phyloP scores from a whole-genome alignment of 2,329 filamentous ascomycete species.

The Fusarium sp. region DNA sequence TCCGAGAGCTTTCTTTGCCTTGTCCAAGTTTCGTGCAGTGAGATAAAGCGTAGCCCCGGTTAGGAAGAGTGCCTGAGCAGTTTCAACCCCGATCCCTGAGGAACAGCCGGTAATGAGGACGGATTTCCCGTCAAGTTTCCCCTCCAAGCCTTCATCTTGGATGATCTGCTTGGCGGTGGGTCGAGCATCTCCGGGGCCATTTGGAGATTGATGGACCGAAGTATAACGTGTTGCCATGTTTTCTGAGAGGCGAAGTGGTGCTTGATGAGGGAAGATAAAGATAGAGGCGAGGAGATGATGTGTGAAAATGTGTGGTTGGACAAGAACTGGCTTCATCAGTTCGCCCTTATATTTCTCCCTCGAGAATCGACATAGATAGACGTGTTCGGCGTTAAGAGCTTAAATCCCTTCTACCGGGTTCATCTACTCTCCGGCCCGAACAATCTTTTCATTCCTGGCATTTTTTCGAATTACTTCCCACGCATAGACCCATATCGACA shows the following conservation, averaged over 20 bases:
- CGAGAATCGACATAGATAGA: not conserved
- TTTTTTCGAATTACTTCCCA: not conserved
- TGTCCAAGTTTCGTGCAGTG: not conserved
- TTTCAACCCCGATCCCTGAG: not conserved
- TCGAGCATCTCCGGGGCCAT: not conserved
- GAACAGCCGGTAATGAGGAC: not conserved
- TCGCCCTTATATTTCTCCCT: not conserved
- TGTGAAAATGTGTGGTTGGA: not conserved
- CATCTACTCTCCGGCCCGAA: not conserved
- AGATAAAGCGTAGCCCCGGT: not conserved
- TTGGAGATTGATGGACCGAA: not conserved
- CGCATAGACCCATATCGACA: not conserved
- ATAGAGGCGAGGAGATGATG: not conserved
- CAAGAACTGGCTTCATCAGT: not conserved
- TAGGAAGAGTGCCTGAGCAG: not conserved
- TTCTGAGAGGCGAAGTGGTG: not conserved
- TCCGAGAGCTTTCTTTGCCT: not conserved
- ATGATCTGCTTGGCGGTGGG: not conserved
- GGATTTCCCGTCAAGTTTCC: not conserved
- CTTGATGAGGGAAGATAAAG: not conserved
- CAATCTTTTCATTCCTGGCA: not conserved
- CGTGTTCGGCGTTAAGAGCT: not conserved
- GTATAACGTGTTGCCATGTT: not conserved
- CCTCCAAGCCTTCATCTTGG: not conserved
- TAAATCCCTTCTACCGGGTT: not conserved